A percentile compares a stretch with the other conserved stretches of the same genome.
Conservation (phyloP, 441 rosid genomes). For the Adansonia grandidieri region DNA sequence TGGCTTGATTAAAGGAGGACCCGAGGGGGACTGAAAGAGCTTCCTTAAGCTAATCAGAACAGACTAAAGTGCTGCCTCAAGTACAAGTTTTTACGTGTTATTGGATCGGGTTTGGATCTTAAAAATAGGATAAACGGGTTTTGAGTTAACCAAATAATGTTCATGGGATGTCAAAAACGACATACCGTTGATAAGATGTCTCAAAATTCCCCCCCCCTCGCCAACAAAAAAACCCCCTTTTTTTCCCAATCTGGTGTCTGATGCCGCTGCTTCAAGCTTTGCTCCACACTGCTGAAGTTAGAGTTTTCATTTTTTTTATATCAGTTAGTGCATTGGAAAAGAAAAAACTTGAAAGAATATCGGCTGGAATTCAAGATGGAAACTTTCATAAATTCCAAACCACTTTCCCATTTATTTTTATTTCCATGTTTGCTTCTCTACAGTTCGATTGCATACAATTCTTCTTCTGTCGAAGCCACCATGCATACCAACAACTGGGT, state of each 20-base stretch:
- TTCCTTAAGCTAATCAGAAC: neutral
- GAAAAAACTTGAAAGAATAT: neutral
- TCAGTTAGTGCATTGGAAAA: neutral
- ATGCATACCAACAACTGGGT: constrained; percentile 96
- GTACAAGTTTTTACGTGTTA: neutral
- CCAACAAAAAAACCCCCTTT: no score
- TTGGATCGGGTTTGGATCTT: neutral
- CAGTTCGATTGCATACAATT: constrained; percentile 38
- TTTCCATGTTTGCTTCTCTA: constrained; percentile 42
- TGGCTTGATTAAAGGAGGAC: neutral
- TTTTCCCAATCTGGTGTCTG: neutral
- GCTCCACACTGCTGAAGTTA: neutral
- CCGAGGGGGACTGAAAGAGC: neutral
- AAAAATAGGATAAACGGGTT: constrained; percentile 3
- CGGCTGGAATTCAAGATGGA: constrained; percentile 28
- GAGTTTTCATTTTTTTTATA: neutral
- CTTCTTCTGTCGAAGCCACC: constrained; percentile 61
- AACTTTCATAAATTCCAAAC: constrained; percentile 26
- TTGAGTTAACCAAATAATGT: neutral
- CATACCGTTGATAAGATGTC: neutral
- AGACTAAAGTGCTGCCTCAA: no score
- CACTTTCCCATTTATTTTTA: constrained; percentile 32
- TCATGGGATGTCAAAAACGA: constrained; percentile 1
- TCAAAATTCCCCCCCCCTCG: neutral
- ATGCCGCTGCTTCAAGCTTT: neutral